These are phyloP conservation scores for Ailanthus altissimus DNA, from an alignment of 345 rosid species.

Conservation along the genomic window DNA sequence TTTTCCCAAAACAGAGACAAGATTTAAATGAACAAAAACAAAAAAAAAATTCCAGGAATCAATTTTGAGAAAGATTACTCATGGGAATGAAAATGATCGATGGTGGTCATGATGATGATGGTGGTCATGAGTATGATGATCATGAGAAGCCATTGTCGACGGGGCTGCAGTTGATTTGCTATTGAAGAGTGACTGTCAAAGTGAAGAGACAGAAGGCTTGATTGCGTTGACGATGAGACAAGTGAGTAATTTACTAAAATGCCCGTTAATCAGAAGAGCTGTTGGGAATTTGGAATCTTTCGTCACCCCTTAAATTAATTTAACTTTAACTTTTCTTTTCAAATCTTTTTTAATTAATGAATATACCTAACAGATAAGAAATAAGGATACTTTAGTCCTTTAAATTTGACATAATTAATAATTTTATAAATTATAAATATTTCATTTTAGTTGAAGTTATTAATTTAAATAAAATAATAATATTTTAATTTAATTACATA, in stretches of 20 bases:
- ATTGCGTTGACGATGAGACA: not conserved
- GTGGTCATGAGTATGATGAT: constrained; percentile 26
- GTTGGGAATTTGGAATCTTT: no score
- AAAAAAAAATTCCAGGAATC: not conserved
- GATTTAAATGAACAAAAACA: not conserved
- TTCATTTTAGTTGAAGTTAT: no score
- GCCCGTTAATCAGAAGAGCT: not conserved
- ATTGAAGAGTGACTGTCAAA: not conserved
- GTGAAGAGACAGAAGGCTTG: no score
- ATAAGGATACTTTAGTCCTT: no score
- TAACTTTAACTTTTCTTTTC: no score
- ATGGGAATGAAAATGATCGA: constrained; percentile 31
- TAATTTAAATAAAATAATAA: no score
- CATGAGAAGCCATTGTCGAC: constrained; percentile 25
- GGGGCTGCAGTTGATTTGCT: not conserved
- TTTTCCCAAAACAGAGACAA: not conserved
- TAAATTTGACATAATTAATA: no score
- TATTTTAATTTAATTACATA: no score
- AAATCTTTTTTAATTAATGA: no score
- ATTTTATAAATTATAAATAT: no score
- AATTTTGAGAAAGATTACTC: constrained; percentile 27
- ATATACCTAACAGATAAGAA: no score
- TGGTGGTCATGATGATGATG: constrained; percentile 28
- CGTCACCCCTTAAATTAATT: no score
- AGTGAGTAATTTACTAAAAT: not conserved